Conservation (phyloP, 164 flowering plant genomes). For the Kalanchoe fedtschenkoi region DNA sequence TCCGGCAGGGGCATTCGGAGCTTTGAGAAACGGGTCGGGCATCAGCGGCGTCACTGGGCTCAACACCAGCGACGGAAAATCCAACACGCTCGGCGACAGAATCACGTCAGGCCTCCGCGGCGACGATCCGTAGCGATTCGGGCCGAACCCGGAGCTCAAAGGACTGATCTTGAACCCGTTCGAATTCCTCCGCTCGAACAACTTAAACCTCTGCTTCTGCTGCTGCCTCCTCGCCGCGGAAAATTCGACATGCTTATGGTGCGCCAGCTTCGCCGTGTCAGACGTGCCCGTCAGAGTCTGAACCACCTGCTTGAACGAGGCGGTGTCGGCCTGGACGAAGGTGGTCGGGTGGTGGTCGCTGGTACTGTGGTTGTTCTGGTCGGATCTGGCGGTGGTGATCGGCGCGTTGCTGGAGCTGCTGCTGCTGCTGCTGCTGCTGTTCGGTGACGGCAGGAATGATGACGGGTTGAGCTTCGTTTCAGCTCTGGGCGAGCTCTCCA, state of each 20-base stretch:
- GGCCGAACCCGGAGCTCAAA: background rate
- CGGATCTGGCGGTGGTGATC: constrained; percentile 1
- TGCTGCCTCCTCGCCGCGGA: background rate
- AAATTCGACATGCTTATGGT: background rate
- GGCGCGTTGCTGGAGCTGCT: constrained; percentile 5
- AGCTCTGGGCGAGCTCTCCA: background rate
- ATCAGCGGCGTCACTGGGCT: constrained; percentile 7
- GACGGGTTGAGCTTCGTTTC: constrained; percentile 5
- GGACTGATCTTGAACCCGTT: constrained; percentile 7
- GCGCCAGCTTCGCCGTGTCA: background rate
- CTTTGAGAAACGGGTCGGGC: constrained; percentile 1
- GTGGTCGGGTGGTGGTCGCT: constrained; percentile 5
- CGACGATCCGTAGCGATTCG: background rate
- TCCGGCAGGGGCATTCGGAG: background rate
- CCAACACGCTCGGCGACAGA: constrained; percentile 9
- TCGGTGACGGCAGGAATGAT: constrained; percentile 6
- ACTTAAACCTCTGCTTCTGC: constrained; percentile 5
- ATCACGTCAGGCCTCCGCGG: constrained; percentile 4
- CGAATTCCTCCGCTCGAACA: constrained; percentile 3
- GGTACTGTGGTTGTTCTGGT: background rate
- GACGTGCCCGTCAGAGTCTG: constrained; percentile 6
- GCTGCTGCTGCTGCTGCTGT: background rate
- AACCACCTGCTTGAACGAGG: constrained; percentile 8
- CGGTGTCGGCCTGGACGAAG: constrained; percentile 5
- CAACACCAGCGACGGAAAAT: constrained; percentile 6